phyloP scores from a whole-genome alignment of 176 grass and related monocot species.

The Zea mays region Zm-B73-REFERENCE-NAM-5.0 NC_050096.1:294933001-294933500 shows the following conservation, averaged over 20 bases:
- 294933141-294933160: constrained; percentile 10
- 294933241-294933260: too few relatives aligned
- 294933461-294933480: too few relatives aligned
- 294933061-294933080: background rate
- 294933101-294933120: constrained; percentile 5
- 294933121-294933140: constrained; percentile 8
- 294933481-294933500: too few relatives aligned
- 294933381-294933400: background rate
- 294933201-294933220: too few relatives aligned
- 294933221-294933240: too few relatives aligned
- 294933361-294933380: background rate
- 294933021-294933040: background rate
- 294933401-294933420: background rate
- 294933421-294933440: background rate
- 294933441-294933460: background rate
- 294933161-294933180: background rate
- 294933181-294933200: background rate
- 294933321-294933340: background rate
- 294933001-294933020: constrained; percentile 28
- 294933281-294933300: too few relatives aligned
- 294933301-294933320: background rate
- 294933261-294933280: too few relatives aligned
- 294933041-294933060: background rate
- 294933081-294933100: background rate
- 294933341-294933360: background rate